Evolutionary conservation across 352 stramenopile species (phyloP).

Genomic region (Elongisporangium anandrum): DNA sequence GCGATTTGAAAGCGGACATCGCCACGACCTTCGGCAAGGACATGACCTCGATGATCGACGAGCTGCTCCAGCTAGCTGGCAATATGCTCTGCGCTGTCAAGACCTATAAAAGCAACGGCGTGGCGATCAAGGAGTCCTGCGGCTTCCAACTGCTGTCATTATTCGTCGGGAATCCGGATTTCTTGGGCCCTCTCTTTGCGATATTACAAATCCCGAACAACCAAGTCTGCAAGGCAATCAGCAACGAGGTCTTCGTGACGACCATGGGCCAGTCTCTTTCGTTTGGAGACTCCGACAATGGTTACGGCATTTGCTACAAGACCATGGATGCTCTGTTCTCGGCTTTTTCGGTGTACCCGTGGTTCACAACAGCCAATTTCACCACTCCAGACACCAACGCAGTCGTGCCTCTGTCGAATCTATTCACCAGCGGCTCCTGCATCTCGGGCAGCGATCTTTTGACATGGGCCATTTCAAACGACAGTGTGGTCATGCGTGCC

Average conservation of each 20-base stretch:
- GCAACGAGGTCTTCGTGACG: constrained; percentile 1
- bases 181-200: background rate
- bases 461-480: background rate
- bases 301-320: constrained; percentile 4
- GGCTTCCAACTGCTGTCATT: constrained; percentile 1
- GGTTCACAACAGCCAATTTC: background rate
- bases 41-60: no score
- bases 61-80: background rate
- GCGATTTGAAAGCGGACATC: constrained; percentile 1
- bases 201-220: constrained; percentile 1
- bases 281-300: background rate
- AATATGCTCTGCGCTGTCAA: constrained; percentile 2
- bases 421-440: constrained; percentile 2
- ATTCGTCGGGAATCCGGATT: background rate
- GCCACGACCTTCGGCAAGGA: background rate
- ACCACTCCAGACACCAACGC: background rate
- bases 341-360: constrained; percentile 1
- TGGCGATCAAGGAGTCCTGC: constrained; percentile 2
- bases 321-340: constrained; percentile 3
- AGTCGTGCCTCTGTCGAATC: constrained; percentile 1
- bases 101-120: constrained; percentile 1
- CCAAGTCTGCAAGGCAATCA: background rate
- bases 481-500: background rate
- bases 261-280: background rate
- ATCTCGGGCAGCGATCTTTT: constrained; percentile 1